Evolutionary conservation across 176 grass and related monocot species (phyloP).

Genomic region (Bonia amplexicaulis): DNA sequence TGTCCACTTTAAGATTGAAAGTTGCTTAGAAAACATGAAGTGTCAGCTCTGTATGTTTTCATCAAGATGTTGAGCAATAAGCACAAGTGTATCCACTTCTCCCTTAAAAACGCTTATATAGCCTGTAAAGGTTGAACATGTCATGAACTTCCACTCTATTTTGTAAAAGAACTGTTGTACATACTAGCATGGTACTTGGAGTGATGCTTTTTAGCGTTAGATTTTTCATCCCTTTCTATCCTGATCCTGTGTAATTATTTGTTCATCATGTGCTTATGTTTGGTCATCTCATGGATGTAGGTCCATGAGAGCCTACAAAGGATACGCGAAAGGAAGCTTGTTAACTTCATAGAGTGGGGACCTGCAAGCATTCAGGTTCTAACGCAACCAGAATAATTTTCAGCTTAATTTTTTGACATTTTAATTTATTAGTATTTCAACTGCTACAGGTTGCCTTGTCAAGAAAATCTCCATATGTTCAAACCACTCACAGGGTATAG

Average conservation of each 20-base stretch:
- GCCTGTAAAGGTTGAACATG: neutral
- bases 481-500: slow-evolving; percentile 94
- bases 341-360: slow-evolving; percentile 98
- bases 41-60: slow-evolving; percentile 1
- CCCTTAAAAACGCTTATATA: neutral
- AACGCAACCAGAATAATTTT: neutral
- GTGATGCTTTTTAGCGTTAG: neutral
- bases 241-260: neutral
- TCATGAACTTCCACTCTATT: neutral
- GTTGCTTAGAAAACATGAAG: neutral
- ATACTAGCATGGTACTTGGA: neutral
- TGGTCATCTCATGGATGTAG: slow-evolving; percentile 30
- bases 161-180: neutral
- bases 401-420: neutral
- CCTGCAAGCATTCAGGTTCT: slow-evolving; percentile 96
- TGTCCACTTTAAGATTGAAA: neutral
- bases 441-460: slow-evolving; percentile 78
- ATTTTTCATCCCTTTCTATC: neutral
- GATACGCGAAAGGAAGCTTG: slow-evolving; percentile 96
- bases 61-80: neutral
- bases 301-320: slow-evolving; percentile 98
- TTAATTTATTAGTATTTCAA: slow-evolving; percentile 17
- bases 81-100: neutral
- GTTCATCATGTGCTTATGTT: neutral
- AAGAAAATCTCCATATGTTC: slow-evolving; percentile 98